Evolutionary conservation across 495 filamentous ascomycete genomes (phyloP).

Genomic region (Geoglossum glabrum): DNA sequence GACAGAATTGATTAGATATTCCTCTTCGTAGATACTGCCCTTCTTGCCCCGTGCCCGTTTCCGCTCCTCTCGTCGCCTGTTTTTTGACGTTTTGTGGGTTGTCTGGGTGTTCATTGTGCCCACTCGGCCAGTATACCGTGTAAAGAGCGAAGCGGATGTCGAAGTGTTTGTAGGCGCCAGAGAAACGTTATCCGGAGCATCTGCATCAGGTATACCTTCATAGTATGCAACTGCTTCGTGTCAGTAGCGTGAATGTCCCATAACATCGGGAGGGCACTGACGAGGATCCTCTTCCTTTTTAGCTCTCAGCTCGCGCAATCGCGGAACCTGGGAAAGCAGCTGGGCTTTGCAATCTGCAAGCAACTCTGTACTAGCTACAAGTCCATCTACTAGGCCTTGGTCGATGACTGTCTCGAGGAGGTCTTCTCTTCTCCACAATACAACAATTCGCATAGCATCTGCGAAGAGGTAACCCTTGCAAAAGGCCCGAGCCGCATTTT

Average conservation of each 20-base stretch:
- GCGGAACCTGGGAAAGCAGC: slow-evolving; percentile 61
- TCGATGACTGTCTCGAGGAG: slow-evolving; percentile 44
- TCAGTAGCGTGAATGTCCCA: not conserved
- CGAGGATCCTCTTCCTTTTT: slow-evolving; percentile 65
- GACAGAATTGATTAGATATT: slow-evolving; percentile 79
- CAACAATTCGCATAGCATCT: slow-evolving; percentile 56
- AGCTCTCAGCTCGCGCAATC: slow-evolving; percentile 56
- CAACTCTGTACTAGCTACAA: slow-evolving; percentile 63
- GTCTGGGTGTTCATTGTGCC: slow-evolving; percentile 43
- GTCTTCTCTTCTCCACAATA: slow-evolving; percentile 25
- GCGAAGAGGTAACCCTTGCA: slow-evolving; percentile 73
- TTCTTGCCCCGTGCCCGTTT: slow-evolving; percentile 89
- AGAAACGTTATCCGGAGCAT: slow-evolving; percentile 80
- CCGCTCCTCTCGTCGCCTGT: slow-evolving; percentile 69
- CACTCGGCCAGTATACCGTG: slow-evolving; percentile 60
- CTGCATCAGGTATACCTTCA: slow-evolving; percentile 36
- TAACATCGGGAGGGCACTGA: slow-evolving; percentile 27
- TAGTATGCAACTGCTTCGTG: slow-evolving; percentile 33
- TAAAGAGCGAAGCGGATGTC: slow-evolving; percentile 70
- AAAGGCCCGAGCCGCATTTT: slow-evolving; percentile 42
- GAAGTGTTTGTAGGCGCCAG: slow-evolving; percentile 68
- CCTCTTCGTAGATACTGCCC: slow-evolving; percentile 92
- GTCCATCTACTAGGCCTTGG: slow-evolving; percentile 51
- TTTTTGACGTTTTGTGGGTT: slow-evolving; percentile 62
- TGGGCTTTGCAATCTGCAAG: slow-evolving; percentile 81